These are phyloP conservation scores for Podila minutissima DNA, from an alignment of 192 early-diverging fungal species.

Conservation along the genomic window DNA sequence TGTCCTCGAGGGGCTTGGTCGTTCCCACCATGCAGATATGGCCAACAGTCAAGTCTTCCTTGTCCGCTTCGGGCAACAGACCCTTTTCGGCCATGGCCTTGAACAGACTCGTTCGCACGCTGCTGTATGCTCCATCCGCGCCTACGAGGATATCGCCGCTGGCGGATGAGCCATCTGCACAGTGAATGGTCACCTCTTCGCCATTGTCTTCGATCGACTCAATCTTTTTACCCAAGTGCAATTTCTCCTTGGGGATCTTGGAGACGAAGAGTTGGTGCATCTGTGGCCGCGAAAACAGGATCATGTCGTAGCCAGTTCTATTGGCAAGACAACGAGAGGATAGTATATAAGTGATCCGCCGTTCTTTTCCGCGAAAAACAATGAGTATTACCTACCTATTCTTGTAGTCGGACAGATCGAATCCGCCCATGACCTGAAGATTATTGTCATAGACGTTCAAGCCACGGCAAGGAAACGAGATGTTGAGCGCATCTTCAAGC, in stretches of 20 bases:
- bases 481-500: background rate
- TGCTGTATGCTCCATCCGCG: conserved; percentile 21
- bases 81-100: background rate
- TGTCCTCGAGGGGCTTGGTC: background rate
- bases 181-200: conserved; percentile 1
- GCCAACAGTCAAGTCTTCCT: background rate
- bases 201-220: background rate
- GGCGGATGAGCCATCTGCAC: conserved; percentile 4
- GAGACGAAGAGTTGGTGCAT: background rate
- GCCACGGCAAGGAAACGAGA: background rate
- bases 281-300: background rate
- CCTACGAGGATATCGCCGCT: conserved; percentile 21
- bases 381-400: background rate
- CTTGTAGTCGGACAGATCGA: background rate
- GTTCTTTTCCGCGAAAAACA: background rate
- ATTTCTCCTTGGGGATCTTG: background rate
- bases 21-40: conserved; percentile 3
- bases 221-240: conserved; percentile 5
- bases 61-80: background rate
- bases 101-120: conserved; percentile 6
- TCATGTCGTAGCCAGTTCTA: background rate
- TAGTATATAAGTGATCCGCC: background rate
- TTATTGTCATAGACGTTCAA: background rate
- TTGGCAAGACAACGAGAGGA: background rate
- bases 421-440: background rate